phyloP scores from a whole-genome alignment of 257 asterid species.

The Solanum dulcamara region DNA sequence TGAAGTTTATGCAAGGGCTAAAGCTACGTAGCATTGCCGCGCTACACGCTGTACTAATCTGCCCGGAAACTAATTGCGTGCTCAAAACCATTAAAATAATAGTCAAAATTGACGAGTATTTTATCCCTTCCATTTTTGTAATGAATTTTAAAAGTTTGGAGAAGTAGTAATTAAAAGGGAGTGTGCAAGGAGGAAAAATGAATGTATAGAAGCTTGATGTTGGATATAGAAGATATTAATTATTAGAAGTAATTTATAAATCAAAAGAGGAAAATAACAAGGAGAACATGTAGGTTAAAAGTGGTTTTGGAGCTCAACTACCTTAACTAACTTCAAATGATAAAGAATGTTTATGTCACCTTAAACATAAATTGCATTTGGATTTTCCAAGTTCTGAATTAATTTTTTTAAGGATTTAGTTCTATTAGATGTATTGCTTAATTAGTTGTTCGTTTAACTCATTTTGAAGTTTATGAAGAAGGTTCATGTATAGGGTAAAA shows the following conservation, averaged over 20 bases:
- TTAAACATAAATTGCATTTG: neutral
- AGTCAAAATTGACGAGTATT: conserved; percentile 9
- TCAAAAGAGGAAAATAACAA: neutral
- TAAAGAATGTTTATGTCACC: neutral
- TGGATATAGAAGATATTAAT: neutral
- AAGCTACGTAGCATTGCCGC: conserved; percentile 47
- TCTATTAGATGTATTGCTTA: neutral
- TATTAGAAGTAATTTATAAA: neutral
- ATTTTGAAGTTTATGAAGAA: too few relatives aligned
- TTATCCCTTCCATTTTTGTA: conserved; percentile 4
- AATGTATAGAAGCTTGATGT: neutral
- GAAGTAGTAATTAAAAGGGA: conserved; percentile 6
- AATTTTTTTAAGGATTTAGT: neutral
- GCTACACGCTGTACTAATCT: conserved; percentile 40
- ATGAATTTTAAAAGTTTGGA: neutral
- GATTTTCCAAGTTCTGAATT: neutral
- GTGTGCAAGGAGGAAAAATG: neutral
- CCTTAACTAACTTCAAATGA: conserved; percentile 6
- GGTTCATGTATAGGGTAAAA: too few relatives aligned
- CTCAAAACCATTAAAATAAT: conserved; percentile 7
- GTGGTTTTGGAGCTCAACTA: conserved; percentile 16
- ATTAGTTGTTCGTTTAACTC: neutral
- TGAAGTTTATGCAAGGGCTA: conserved; percentile 39
- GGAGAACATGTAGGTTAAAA: neutral
- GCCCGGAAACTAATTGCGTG: conserved; percentile 19